These are phyloP conservation scores for Paracorniculantispora psalliotae DNA, from an alignment of 2,329 filamentous ascomycete genomes.

Conservation along the genomic window DNA sequence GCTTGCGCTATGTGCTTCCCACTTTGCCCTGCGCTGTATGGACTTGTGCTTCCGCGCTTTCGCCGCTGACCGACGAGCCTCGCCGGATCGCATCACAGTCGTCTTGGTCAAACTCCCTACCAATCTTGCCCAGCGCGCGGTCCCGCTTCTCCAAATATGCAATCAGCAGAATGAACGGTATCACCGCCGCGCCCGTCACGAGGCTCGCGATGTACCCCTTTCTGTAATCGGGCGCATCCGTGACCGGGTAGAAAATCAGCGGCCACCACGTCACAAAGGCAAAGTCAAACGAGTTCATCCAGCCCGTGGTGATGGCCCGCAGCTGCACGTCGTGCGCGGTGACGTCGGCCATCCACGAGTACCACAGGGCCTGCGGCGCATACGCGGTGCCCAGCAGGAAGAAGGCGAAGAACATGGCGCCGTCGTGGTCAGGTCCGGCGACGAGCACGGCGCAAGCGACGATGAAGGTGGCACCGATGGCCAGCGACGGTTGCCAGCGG, in stretches of 20 bases:
- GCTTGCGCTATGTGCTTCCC: neutral
- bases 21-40: neutral
- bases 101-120: slow-evolving; percentile 17
- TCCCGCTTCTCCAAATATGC: slow-evolving; percentile 30
- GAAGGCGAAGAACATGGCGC: slow-evolving; percentile 38
- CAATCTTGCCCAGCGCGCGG: slow-evolving; percentile 22
- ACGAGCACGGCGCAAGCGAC: slow-evolving; percentile 35
- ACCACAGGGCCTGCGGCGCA: slow-evolving; percentile 42
- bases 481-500: slow-evolving; percentile 38
- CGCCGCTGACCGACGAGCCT: neutral
- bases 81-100: neutral
- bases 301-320: slow-evolving; percentile 38
- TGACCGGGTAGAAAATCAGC: slow-evolving; percentile 35
- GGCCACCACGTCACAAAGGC: slow-evolving; percentile 39
- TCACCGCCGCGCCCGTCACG: slow-evolving; percentile 30
- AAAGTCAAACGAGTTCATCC: slow-evolving; percentile 40
- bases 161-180: slow-evolving; percentile 33
- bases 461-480: slow-evolving; percentile 38
- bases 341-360: slow-evolving; percentile 42
- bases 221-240: slow-evolving; percentile 33
- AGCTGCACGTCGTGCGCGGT: slow-evolving; percentile 35
- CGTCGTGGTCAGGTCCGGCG: slow-evolving; percentile 26
- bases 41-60: neutral
- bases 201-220: slow-evolving; percentile 37
- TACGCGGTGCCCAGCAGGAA: slow-evolving; percentile 40